These are phyloP conservation scores for Pelargonium citronellum DNA, from an alignment of 441 rosid genomes.

Conservation along the genomic window DNA sequence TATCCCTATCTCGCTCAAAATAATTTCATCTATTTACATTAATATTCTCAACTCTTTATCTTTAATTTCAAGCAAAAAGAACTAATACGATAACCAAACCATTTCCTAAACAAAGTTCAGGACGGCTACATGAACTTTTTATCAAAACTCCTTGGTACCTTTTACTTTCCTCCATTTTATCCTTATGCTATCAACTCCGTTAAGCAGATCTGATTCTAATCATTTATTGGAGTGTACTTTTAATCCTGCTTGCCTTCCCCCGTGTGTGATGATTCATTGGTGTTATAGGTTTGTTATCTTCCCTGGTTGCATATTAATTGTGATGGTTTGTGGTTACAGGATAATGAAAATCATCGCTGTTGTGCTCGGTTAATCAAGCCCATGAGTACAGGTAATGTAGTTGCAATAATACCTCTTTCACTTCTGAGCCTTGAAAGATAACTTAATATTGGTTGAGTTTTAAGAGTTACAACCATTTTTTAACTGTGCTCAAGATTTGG, in stretches of 20 bases:
- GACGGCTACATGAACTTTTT: no score
- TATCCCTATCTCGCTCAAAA: no score
- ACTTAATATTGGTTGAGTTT: neutral
- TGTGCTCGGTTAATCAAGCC: slow-evolving; percentile 43
- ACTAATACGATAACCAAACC: no score
- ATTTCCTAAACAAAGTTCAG: no score
- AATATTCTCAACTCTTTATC: neutral
- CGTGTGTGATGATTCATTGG: neutral
- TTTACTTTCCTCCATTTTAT: no score
- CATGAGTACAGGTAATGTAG: slow-evolving; percentile 33
- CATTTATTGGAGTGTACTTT: neutral
- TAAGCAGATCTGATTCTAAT: no score
- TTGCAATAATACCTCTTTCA: neutral
- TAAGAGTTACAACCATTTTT: neutral
- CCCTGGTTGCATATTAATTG: neutral
- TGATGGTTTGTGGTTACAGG: slow-evolving; percentile 29
- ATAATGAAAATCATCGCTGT: slow-evolving; percentile 8
- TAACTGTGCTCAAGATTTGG: neutral
- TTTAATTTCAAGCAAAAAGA: neutral
- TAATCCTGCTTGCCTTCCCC: neutral
- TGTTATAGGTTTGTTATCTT: neutral
- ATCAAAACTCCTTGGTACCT: no score
- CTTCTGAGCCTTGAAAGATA: neutral
- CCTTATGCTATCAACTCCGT: no score
- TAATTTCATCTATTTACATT: neutral